Evolutionary conservation across 2,329 filamentous ascomycete genomes (phyloP), one percentile per base, ranked within the genome.

Genomic region (Pochonia chlamydosporia): DNA sequence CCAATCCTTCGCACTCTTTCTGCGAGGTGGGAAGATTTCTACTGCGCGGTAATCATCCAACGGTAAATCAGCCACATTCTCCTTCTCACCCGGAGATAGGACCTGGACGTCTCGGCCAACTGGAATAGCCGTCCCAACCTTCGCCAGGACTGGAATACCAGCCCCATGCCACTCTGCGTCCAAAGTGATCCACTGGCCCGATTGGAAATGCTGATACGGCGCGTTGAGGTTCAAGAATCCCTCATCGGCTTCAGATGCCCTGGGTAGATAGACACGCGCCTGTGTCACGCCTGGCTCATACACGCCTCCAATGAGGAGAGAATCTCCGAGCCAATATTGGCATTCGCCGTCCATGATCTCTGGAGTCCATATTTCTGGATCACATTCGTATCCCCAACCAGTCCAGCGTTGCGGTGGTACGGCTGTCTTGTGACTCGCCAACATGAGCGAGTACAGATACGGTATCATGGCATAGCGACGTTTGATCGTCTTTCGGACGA

Each of bases 241-340:
- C 5, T 72, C 69, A 23, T 81, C 76, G 0, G 67, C 66, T 1
- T 59, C 64, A 13, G 36, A 33, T 13, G 23, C 54, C 43, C 52
- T 63, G 2, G 84, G 84, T 0, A 87, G 72, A 54, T 89, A 89
- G 8, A 89, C 65, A 10, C 66, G 72, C 0, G 76, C 79, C 10
- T 30, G 26, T 20, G 63, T 71, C 2, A 71, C 69, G 4, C 78
- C 81, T 0, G 81, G 68, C 55, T 83, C 75, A 56, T 84, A 88
- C 0, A 88, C 82, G 4, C 84, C 84, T 2, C 81, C 81, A 7
- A 89, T 68, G 1, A 89, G 70, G 8, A 88, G 64, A 0, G 75
- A 71, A 46, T 85, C 81, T 10, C 85, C 85, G 21, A 88, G 76
- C 84, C 84, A 89, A 67, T 83, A 89, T 59, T 89, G 84, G 78